These are phyloP conservation scores for Tothia fuscella DNA, from an alignment of 2,329 filamentous ascomycete species.

Conservation along the genomic window DNA sequence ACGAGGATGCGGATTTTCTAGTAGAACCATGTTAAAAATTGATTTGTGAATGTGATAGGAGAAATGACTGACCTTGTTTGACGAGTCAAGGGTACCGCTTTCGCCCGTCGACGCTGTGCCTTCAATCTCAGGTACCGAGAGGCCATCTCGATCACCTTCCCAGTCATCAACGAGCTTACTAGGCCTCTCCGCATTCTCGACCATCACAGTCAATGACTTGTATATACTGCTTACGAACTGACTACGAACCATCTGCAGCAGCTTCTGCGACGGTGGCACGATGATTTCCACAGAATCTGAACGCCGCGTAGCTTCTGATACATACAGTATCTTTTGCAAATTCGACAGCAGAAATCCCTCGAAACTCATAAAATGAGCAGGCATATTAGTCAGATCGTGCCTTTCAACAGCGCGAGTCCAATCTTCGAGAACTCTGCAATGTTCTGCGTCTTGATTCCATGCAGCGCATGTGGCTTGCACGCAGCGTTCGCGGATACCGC, in stretches of 20 bases:
- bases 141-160: constrained; percentile 40
- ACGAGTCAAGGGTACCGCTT: constrained; percentile 24
- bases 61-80: constrained; percentile 21
- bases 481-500: constrained; percentile 68
- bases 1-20: constrained; percentile 88
- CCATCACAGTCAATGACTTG: constrained; percentile 87
- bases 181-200: constrained; percentile 83
- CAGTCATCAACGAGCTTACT: constrained; percentile 47
- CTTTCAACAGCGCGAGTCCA: constrained; percentile 76
- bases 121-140: constrained; percentile 25
- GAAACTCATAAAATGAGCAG: constrained; percentile 71
- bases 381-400: constrained; percentile 84
- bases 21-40: neutral
- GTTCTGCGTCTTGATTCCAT: constrained; percentile 89
- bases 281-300: constrained; percentile 71
- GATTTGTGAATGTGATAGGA: neutral
- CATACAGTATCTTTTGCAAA: constrained; percentile 92
- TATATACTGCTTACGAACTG: constrained; percentile 93
- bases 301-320: constrained; percentile 72
- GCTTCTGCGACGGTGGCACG: constrained; percentile 70
- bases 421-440: constrained; percentile 83
- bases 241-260: constrained; percentile 79
- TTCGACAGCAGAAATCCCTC: constrained; percentile 70
- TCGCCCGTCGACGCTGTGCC: constrained; percentile 15
- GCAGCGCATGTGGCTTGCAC: constrained; percentile 76